Percentiles rank a stretch among this genome's conserved stretches.
Evolutionary conservation across 768 basidiomycete species (phyloP).

Genomic region (Naganishia kalamii): DNA sequence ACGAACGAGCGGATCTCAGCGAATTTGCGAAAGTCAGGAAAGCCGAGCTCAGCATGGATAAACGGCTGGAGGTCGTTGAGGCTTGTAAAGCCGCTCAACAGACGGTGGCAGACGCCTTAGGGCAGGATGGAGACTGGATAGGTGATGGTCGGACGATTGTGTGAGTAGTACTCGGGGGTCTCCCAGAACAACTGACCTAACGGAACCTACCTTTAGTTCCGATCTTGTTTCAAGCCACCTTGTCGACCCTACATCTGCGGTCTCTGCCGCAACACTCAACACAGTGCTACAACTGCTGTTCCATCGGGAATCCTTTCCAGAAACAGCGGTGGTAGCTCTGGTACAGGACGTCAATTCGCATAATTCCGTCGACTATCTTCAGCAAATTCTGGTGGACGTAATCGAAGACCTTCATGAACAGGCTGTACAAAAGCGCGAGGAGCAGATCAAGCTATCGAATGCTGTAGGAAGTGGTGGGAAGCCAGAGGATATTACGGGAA

Average conservation of each 20-base stretch:
- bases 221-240: constrained; percentile 4
- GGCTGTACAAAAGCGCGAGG: constrained; percentile 13
- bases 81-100: background rate
- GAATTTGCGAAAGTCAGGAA: background rate
- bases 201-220: background rate
- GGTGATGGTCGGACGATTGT: background rate
- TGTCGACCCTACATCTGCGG: background rate
- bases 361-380: background rate
- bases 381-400: constrained; percentile 21
- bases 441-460: constrained; percentile 23
- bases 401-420: constrained; percentile 24
- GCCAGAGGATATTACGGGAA: constrained; percentile 20
- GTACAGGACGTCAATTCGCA: constrained; percentile 10
- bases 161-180: background rate
- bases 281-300: constrained; percentile 15
- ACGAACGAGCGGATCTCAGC: no score
- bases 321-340: background rate
- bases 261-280: constrained; percentile 7
- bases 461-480: constrained; percentile 30
- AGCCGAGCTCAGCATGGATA: background rate
- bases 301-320: background rate
- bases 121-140: constrained; percentile 1
- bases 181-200: background rate
- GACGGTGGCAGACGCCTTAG: background rate
- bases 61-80: constrained; percentile 3